These are phyloP conservation scores for Hyphodiscus hymeniophilus DNA, from an alignment of 495 filamentous ascomycete genomes.

Conservation along the genomic window DNA sequence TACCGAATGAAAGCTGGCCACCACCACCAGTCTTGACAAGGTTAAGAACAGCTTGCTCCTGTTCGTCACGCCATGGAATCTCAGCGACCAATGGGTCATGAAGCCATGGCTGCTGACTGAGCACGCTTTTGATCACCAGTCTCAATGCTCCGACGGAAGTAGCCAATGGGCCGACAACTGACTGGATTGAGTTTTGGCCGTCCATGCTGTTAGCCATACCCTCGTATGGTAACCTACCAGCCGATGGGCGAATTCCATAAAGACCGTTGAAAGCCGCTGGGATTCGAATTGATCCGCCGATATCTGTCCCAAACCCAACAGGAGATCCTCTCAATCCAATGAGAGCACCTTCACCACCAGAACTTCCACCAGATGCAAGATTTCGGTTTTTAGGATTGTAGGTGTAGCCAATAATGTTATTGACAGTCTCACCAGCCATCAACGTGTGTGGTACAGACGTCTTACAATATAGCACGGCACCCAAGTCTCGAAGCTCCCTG, in stretches of 20 bases:
- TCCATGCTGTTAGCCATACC: slow-evolving; percentile 27
- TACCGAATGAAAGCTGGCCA: slow-evolving; percentile 39
- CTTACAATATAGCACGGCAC: slow-evolving; percentile 50
- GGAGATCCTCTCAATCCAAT: slow-evolving; percentile 47
- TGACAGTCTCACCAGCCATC: slow-evolving; percentile 24
- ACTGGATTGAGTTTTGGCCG: slow-evolving; percentile 26
- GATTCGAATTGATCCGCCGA: slow-evolving; percentile 49
- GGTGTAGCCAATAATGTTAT: slow-evolving; percentile 30
- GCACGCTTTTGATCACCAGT: slow-evolving; percentile 45
- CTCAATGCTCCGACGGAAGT: slow-evolving; percentile 39
- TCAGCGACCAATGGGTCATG: slow-evolving; percentile 54
- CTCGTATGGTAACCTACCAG: slow-evolving; percentile 44
- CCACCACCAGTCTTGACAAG: slow-evolving; percentile 23
- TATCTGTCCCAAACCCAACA: slow-evolving; percentile 51
- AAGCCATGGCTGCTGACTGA: slow-evolving; percentile 52
- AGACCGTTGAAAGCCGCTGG: slow-evolving; percentile 52
- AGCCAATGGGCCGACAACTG: slow-evolving; percentile 38
- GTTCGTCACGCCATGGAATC: slow-evolving; percentile 51
- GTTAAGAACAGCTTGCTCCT: slow-evolving; percentile 37
- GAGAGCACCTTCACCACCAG: slow-evolving; percentile 52
- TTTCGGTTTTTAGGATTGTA: slow-evolving; percentile 42
- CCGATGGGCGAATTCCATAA: slow-evolving; percentile 49
- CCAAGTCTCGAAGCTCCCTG: slow-evolving; percentile 37
- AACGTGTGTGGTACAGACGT: slow-evolving; percentile 35
- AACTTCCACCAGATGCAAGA: slow-evolving; percentile 51